phyloP scores from a whole-genome alignment of 2,329 filamentous ascomycete species.

The Phaeomoniella chlamydospora region DNA sequence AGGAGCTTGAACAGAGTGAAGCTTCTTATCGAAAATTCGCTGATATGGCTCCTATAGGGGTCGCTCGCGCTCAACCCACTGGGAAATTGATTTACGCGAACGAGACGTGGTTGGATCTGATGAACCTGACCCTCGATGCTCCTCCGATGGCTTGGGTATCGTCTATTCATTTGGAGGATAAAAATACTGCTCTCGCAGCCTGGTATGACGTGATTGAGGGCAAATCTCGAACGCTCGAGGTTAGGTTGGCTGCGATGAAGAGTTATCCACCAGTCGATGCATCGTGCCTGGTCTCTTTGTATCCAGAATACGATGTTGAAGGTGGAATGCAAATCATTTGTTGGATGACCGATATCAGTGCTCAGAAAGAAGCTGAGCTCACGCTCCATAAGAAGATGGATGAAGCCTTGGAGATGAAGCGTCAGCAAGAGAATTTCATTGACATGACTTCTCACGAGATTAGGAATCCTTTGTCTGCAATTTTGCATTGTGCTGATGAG shows the following conservation, averaged over 20 bases:
- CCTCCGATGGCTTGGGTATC: not conserved
- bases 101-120: not conserved
- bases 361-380: slow-evolving; percentile 70
- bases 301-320: slow-evolving; percentile 34
- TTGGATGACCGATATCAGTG: slow-evolving; percentile 62
- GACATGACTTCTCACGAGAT: slow-evolving; percentile 38
- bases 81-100: slow-evolving; percentile 1
- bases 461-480: slow-evolving; percentile 40
- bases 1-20: slow-evolving; percentile 2
- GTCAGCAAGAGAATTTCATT: slow-evolving; percentile 46
- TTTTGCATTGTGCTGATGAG: slow-evolving; percentile 43
- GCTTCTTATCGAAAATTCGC: slow-evolving; percentile 3
- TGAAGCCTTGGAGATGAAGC: slow-evolving; percentile 66
- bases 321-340: slow-evolving; percentile 28
- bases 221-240: not conserved
- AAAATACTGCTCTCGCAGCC: not conserved
- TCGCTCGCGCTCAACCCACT: slow-evolving; percentile 1
- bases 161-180: not conserved
- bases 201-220: not conserved
- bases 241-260: not conserved
- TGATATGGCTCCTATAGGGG: slow-evolving; percentile 3
- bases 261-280: slow-evolving; percentile 29
- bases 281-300: slow-evolving; percentile 39
- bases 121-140: not conserved
- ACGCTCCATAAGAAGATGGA: slow-evolving; percentile 63